These are phyloP conservation scores for Pelagomonas calceolata DNA, from an alignment of 108 stramenopile genomes.

Conservation along the genomic window DNA sequence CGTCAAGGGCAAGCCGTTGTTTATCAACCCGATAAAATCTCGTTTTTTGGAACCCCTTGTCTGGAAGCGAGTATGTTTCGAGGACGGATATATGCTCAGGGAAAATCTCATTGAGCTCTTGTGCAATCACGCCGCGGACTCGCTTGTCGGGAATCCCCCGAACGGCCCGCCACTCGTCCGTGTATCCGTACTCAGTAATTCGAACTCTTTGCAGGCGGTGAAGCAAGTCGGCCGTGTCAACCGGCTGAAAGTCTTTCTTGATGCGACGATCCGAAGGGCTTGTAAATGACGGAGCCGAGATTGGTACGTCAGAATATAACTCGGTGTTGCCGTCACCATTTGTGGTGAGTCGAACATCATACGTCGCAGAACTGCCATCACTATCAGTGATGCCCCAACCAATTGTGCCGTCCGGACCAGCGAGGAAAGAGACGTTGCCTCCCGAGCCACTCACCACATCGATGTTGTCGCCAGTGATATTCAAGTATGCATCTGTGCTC, in stretches of 20 bases:
- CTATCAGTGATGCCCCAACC: slow-evolving; percentile 32
- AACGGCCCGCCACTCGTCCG: slow-evolving; percentile 50
- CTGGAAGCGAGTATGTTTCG: slow-evolving; percentile 34
- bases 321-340: no score
- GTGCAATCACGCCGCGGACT: slow-evolving; percentile 63
- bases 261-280: slow-evolving; percentile 56
- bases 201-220: slow-evolving; percentile 51
- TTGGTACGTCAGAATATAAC: slow-evolving; percentile 20
- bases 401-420: slow-evolving; percentile 14
- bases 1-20: slow-evolving; percentile 23
- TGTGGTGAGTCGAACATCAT: slow-evolving; percentile 24
- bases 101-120: slow-evolving; percentile 54
- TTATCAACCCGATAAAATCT: slow-evolving; percentile 47
- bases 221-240: slow-evolving; percentile 48
- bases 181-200: slow-evolving; percentile 53
- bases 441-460: neutral
- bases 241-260: slow-evolving; percentile 44
- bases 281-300: slow-evolving; percentile 37
- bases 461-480: neutral
- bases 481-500: neutral
- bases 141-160: slow-evolving; percentile 28
- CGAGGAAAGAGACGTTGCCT: neutral
- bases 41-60: slow-evolving; percentile 37
- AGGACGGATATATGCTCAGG: slow-evolving; percentile 59
- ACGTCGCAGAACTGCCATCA: slow-evolving; percentile 5